Evolutionary conservation across 2,329 filamentous ascomycete genomes (phyloP).

Genomic region (Trichoderma brevicompactum): DNA sequence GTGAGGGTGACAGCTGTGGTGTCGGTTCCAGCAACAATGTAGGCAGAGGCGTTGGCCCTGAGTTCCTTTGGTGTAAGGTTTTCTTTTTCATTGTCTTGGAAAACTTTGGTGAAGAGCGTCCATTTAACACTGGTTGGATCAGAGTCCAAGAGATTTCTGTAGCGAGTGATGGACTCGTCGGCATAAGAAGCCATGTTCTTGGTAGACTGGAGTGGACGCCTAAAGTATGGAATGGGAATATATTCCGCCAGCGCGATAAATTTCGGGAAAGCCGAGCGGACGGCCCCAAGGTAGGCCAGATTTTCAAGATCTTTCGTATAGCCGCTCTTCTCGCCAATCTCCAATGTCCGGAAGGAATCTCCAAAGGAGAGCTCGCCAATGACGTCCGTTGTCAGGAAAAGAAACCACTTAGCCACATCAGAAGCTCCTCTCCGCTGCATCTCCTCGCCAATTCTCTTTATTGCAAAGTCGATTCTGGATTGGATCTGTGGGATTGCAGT

Average conservation of each 20-base stretch:
- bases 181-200: constrained; percentile 39
- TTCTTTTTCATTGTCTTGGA: constrained; percentile 42
- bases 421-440: constrained; percentile 41
- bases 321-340: not conserved
- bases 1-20: constrained; percentile 57
- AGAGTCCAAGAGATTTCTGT: constrained; percentile 35
- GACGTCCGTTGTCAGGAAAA: constrained; percentile 59
- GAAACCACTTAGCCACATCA: constrained; percentile 59
- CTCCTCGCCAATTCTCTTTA: constrained; percentile 52
- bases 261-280: constrained; percentile 32
- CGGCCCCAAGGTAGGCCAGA: constrained; percentile 49
- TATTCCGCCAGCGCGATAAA: not conserved
- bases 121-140: constrained; percentile 34
- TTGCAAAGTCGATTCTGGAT: constrained; percentile 44
- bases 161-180: constrained; percentile 37
- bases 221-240: not conserved
- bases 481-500: constrained; percentile 42
- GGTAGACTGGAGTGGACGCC: not conserved
- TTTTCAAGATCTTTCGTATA: constrained; percentile 39
- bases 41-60: constrained; percentile 45
- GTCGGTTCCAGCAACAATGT: constrained; percentile 57
- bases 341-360: constrained; percentile 56
- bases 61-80: constrained; percentile 42
- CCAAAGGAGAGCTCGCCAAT: constrained; percentile 60
- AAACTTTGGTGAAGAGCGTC: constrained; percentile 46